These are phyloP conservation scores for Tarenaya hassleriana DNA, from an alignment of 345 rosid species.

Conservation along the genomic window DNA sequence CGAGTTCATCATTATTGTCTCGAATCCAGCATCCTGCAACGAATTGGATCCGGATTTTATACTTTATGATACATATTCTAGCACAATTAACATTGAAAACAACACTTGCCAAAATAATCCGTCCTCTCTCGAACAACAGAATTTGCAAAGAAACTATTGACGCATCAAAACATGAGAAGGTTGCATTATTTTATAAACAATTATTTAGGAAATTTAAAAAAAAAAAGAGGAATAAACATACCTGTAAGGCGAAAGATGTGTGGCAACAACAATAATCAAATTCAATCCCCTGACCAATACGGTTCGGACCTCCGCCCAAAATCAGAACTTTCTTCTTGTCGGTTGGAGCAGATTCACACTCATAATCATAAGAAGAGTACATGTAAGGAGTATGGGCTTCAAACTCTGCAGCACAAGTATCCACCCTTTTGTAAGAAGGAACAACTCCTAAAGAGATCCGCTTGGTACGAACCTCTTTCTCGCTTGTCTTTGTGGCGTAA, in stretches of 20 bases:
- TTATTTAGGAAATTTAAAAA: conserved; percentile 1
- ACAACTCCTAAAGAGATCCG: conserved; percentile 62
- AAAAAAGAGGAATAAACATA: conserved; percentile 16
- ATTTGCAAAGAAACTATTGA: conserved; percentile 4
- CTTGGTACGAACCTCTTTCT: conserved; percentile 67
- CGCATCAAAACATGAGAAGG: no score
- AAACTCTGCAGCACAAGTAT: conserved; percentile 98
- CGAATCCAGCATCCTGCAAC: conserved; percentile 86
- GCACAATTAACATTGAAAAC: no score
- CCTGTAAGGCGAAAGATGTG: conserved; percentile 94
- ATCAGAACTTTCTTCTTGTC: conserved; percentile 76
- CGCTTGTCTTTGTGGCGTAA: conserved; percentile 77
- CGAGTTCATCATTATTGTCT: conserved; percentile 98
- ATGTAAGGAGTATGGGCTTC: conserved; percentile 95
- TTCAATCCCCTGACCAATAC: conserved; percentile 97
- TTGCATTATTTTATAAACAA: no score
- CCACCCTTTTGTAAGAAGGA: conserved; percentile 90
- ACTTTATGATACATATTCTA: no score
- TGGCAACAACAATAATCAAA: conserved; percentile 99
- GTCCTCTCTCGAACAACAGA: no score
- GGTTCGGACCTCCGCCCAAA: conserved; percentile 97
- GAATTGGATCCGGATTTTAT: no score
- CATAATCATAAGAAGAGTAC: conserved; percentile 91
- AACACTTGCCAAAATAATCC: no score
- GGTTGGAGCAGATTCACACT: conserved; percentile 92